Evolutionary conservation across 768 basidiomycete genomes (phyloP), one percentile per base, ranked within the genome.

Genomic region (Phanerochaete sordida): DNA sequence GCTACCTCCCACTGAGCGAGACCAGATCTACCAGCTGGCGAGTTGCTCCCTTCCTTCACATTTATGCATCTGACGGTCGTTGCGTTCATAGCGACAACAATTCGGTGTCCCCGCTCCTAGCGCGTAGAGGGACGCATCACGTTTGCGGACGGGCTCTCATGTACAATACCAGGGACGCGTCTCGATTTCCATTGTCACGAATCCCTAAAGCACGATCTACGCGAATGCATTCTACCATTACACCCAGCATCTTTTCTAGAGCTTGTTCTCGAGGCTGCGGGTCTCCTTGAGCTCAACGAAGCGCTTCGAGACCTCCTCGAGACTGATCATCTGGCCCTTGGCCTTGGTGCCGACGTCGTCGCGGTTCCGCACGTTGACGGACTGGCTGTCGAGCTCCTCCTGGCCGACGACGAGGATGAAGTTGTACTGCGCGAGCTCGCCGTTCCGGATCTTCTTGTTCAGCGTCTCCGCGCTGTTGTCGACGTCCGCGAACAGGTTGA

Each of bases 321-420:
- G 74, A 12, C 88, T 79, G 48, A 87, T 77, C 72, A 87, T 88
- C 74, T 91, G 86, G 9, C 85, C 84, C 72, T 88, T 85, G 2
- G 87, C 81, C 73, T 98, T 96, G 57, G 82, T 88, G 23, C 91
- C 93, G 33, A 89, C 84, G 66, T 98, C 94, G 72, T 98, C 96
- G 35, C 97, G 86, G 73, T 98, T 98, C 60, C 96, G 86, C 19
- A 98, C 86, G 69, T 99, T 98, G 64, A 98, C 97, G 5, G 96
- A 92, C 44, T 82, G 83, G 46, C 81, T 78, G 60, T 93, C 88
- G 57, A 93, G 76, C 75, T 99, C 97, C 64, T 94, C 91, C 69
- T 95, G 88, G 28, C 97, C 97, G 57, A 98, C 96, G 60, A 98
- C 94, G 64, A 98, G 82, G 67, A 98, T 93, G 72, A 97, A 98